These are phyloP conservation scores for Diospyros lotus DNA, from an alignment of 148 eudicot species.

Conservation along the genomic window DNA sequence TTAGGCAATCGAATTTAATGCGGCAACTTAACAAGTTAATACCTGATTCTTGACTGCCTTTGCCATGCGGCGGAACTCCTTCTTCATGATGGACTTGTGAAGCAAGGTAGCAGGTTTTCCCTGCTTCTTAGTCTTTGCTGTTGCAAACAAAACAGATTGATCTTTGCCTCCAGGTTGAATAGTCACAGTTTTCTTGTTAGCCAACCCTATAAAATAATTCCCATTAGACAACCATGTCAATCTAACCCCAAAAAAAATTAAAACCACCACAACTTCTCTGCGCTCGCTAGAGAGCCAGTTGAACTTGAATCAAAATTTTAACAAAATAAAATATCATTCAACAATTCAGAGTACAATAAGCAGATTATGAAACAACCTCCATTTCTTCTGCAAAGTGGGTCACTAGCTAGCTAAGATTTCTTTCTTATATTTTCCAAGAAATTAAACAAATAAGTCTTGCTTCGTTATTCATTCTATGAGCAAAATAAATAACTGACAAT, in stretches of 20 bases:
- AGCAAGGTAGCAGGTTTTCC: conserved; percentile 58
- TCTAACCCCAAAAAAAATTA: neutral
- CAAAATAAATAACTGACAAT: too few species aligned
- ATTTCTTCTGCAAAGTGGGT: too few species aligned
- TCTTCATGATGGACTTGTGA: conserved; percentile 88
- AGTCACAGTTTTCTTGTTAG: conserved; percentile 87
- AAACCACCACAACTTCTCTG: neutral
- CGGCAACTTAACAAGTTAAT: conserved; percentile 1
- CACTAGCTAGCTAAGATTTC: too few species aligned
- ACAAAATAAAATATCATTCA: neutral
- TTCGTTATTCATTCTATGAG: too few species aligned
- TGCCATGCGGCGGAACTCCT: conserved; percentile 76
- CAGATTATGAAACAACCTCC: neutral
- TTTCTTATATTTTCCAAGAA: too few species aligned
- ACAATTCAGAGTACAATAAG: neutral
- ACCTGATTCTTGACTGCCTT: conserved; percentile 96
- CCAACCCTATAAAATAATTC: conserved; percentile 47
- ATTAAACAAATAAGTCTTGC: too few species aligned
- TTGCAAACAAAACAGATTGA: conserved; percentile 58
- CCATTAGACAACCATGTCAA: neutral
- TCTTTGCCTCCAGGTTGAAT: conserved; percentile 79
- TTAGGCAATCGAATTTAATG: neutral
- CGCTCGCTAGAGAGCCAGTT: too few species aligned
- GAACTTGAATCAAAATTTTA: neutral
- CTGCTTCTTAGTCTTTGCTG: conserved; percentile 88